A percentile compares a stretch with the other conserved stretches of the same genome.
phyloP scores from a whole-genome alignment of 805 yeast genomes.

The Myxozyma lipomycoides region DNA sequence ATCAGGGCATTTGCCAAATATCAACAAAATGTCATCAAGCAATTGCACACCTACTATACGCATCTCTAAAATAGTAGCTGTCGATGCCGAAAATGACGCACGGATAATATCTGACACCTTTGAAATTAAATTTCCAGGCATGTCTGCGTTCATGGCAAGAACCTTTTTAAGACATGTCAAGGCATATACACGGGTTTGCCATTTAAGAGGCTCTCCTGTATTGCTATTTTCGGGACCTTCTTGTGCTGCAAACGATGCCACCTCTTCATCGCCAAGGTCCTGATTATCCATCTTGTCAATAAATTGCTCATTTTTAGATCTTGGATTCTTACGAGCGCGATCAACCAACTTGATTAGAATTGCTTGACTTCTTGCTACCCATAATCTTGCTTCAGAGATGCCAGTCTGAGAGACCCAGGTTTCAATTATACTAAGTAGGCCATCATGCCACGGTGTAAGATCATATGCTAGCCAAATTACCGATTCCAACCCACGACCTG shows the following conservation, averaged over 20 bases:
- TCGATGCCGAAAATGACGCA: conserved; percentile 75
- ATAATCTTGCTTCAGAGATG: conserved; percentile 42
- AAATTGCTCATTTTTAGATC: conserved; percentile 39
- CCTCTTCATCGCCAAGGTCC: conserved; percentile 47
- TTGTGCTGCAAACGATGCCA: conserved; percentile 42
- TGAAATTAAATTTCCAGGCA: conserved; percentile 30
- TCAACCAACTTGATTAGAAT: conserved; percentile 34
- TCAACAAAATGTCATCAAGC: conserved; percentile 57
- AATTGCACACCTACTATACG: conserved; percentile 63
- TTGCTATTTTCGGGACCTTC: conserved; percentile 12
- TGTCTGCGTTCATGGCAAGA: conserved; percentile 23
- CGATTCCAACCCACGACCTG: conserved; percentile 45
- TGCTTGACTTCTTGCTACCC: conserved; percentile 57
- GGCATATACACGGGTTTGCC: conserved; percentile 45
- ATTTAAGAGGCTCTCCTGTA: conserved; percentile 39
- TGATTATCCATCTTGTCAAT: conserved; percentile 33
- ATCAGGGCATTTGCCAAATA: conserved; percentile 60
- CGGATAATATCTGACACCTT: conserved; percentile 59
- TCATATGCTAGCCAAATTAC: conserved; percentile 60
- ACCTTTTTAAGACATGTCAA: conserved; percentile 37
- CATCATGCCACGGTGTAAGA: conserved; percentile 43
- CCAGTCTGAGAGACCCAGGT: conserved; percentile 59
- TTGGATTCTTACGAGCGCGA: conserved; percentile 5
- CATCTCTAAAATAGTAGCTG: conserved; percentile 59
- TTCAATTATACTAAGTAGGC: conserved; percentile 46